Base-by-base conservation (phyloP, 495 filamentous ascomycete species). In the Opeltia flavorubescens region DNA sequence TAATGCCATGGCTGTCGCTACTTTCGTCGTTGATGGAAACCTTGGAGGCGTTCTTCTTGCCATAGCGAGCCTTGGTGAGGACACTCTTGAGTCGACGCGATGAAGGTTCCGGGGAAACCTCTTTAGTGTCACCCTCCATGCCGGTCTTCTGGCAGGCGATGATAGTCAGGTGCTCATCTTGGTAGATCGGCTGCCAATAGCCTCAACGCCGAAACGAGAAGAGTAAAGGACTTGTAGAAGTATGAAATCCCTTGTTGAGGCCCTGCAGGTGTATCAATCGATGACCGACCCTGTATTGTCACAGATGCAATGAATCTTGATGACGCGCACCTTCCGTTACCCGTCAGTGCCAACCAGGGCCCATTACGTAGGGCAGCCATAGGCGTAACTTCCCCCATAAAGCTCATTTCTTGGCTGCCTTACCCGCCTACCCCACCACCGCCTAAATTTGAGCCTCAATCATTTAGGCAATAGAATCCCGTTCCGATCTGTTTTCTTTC, bases 1-100 rank as follows among this genome's bases (percentile, higher is more conserved):
- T 52, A 7, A 61, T 27, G n/a, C 60, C 56, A 23, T 38, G 50
- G 18, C 41, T 40, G 34, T 59, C 58, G 50, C 55, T 60, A 15
- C 44, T 58, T 6, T 58, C 51, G 15, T 54, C 58, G 51, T 58
- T 59, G 43, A 51, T 46, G 2, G 58, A 59, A 5, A 52, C 57
- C 12, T 49, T 52, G 31, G 55, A 47, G 13, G 13, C 31, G 8
- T 55, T 52, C 24, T 51, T 55, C 48, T 61, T 65, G 4, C 52
- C 50, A 13, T 49, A 50, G 18, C 58, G 55, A 7, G 55, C 50
- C 43, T 65, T 66, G 42, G 55, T 58, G 30, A 65, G 47, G 26
- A 62, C 55, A 15, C 55, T 46, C 18, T 57, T 50, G 15, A 66
- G 41, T 17, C 60, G 56, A 26, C 49, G 29, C 31, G 46, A 28